Conservation (phyloP, 352 stramenopile species). For the Salisapilia sapeloensis region DNA sequence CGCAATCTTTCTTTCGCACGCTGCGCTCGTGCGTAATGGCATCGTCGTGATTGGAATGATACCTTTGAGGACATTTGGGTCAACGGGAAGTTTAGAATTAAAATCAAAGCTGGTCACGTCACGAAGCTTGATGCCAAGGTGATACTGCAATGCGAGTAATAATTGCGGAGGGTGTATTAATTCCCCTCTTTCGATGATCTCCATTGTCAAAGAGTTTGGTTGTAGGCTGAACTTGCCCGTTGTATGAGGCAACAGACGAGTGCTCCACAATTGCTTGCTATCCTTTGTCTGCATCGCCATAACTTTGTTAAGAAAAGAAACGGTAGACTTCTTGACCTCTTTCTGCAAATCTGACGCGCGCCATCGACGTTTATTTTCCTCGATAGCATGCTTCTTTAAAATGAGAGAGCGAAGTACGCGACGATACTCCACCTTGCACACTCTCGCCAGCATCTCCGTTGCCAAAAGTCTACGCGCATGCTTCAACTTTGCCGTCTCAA, state of each 20-base stretch:
- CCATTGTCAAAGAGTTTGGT: slow-evolving; percentile 4
- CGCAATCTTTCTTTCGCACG: slow-evolving; percentile 11
- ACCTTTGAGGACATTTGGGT: slow-evolving; percentile 6
- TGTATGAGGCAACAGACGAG: slow-evolving; percentile 27
- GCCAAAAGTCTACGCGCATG: slow-evolving; percentile 26
- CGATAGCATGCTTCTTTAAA: too few relatives aligned
- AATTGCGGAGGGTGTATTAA: slow-evolving; percentile 33
- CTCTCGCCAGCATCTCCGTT: slow-evolving; percentile 37
- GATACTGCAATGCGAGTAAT: slow-evolving; percentile 21
- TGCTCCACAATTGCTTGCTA: slow-evolving; percentile 20
- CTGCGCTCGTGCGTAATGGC: slow-evolving; percentile 7
- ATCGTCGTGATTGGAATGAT: slow-evolving; percentile 7
- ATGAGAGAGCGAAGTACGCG: slow-evolving; percentile 14
- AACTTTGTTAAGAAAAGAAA: slow-evolving; percentile 45
- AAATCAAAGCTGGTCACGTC: slow-evolving; percentile 21
- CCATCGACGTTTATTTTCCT: slow-evolving; percentile 4
- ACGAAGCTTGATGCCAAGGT: slow-evolving; percentile 9
- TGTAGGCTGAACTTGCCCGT: slow-evolving; percentile 18
- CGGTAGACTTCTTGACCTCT: slow-evolving; percentile 5
- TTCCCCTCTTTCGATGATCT: slow-evolving; percentile 16
- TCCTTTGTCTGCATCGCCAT: slow-evolving; percentile 12
- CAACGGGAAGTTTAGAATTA: slow-evolving; percentile 8
- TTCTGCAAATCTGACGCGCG: slow-evolving; percentile 3
- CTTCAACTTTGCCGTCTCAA: slow-evolving; percentile 17
- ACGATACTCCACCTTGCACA: slow-evolving; percentile 32